phyloP scores from a whole-genome alignment of 306 rosid species.

The Geum urbanum region DNA sequence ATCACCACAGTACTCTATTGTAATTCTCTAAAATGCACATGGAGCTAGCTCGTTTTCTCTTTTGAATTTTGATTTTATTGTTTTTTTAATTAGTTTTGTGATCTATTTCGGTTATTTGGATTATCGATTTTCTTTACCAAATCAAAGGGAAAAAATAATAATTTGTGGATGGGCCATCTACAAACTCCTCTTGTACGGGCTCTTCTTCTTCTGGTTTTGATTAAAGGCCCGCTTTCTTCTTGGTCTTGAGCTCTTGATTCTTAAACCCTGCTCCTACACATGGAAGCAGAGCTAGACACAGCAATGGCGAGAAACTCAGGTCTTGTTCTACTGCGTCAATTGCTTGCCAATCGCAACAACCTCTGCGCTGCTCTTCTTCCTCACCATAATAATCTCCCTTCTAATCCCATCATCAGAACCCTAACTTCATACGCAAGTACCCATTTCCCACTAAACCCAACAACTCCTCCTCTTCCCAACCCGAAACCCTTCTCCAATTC shows the following conservation, averaged over 20 bases:
- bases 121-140: too few relatives aligned
- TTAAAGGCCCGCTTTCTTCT: not conserved
- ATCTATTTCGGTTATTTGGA: too few relatives aligned
- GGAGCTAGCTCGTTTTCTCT: too few relatives aligned
- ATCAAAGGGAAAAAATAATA: too few relatives aligned
- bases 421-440: not conserved
- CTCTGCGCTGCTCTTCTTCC: conserved; percentile 8
- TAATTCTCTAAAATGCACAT: too few relatives aligned
- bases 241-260: not conserved
- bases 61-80: too few relatives aligned
- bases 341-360: conserved; percentile 9
- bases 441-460: not conserved
- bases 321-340: not conserved
- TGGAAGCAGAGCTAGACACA: not conserved
- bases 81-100: too few relatives aligned
- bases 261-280: not conserved
- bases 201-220: not conserved
- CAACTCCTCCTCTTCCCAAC: not conserved
- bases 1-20: too few relatives aligned
- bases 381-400: not conserved
- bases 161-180: not conserved
- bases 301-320: conserved; percentile 7
- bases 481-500: conserved; percentile 14
- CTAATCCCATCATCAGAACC: conserved; percentile 18
- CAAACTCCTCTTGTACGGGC: not conserved